Evolutionary conservation across 1,284 basidiomycete genomes (phyloP), one percentile per base, ranked within the genome.

Genomic region (Amylostereum areolatum): DNA sequence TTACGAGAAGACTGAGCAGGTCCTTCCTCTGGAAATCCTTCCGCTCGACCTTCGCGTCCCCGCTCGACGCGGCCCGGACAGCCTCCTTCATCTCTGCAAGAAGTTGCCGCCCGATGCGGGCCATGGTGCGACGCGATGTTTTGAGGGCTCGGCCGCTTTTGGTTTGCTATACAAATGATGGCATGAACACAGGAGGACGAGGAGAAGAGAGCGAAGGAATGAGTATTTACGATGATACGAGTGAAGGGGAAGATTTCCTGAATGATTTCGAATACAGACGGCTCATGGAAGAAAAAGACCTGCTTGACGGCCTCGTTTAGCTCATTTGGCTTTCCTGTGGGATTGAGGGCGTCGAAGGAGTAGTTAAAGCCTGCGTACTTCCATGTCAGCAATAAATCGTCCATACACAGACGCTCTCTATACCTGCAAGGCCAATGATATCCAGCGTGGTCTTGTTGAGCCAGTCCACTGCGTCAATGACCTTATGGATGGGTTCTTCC

Each of bases 1-100:
- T 70, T 37, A 88, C 72, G 24, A 83, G 61, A 4, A 81, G 60
- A 5, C 73, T 75, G 3, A 83, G 62, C 3, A 83, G 57, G 61
- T 83, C 80, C 2, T 70, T 64, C 4, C 64, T 61, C n/a, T 49
- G 50, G 31, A 61, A 34, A 18, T 55, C 54, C 25, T 49, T 69
- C 57, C 57, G 69, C 50, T 55, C 68, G 56, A 30, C 48, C 6
- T 28, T 28, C 43, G 30, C 34, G 50, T 49, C 30, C 43, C 45
- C 29, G 29, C 44, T 24, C 34, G 35, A 25, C 11, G 34, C 8
- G n/a, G 34, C 8, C n/a, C 42, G 31, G 12, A 59, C 52, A 0
- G 65, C 61, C 3, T 65, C 57, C 59, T 78, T 75, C 49, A 70
- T 74, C 2, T 74, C 68, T 2, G 49, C 49, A 9, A 83, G 54